phyloP scores from a whole-genome alignment of 306 rosid species.

The Vigna trinervia region DNA sequence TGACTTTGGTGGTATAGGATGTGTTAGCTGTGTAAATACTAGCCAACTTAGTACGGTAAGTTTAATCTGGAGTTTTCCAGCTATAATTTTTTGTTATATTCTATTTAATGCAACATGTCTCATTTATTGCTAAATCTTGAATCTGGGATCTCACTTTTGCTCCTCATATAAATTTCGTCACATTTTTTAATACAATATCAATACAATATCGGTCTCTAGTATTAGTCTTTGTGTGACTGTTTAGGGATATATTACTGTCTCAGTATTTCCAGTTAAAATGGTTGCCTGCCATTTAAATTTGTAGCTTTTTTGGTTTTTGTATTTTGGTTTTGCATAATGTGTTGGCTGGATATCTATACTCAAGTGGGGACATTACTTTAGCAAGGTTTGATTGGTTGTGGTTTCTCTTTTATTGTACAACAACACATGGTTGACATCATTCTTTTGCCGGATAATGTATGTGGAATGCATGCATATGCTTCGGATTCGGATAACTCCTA shows the following conservation, averaged over 20 bases:
- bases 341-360: background rate
- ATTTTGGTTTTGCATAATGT: background rate
- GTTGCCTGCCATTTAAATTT: constrained; percentile 3
- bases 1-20: constrained; percentile 87
- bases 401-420: background rate
- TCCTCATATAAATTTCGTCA: constrained; percentile 23
- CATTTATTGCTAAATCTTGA: constrained; percentile 33
- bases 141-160: constrained; percentile 25
- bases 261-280: constrained; percentile 9
- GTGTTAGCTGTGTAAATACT: constrained; percentile 67
- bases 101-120: constrained; percentile 21
- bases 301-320: background rate
- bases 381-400: background rate
- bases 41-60: constrained; percentile 66
- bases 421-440: background rate
- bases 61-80: constrained; percentile 31
- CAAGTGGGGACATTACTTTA: constrained; percentile 3
- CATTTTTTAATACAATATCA: constrained; percentile 19
- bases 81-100: constrained; percentile 24
- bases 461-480: constrained; percentile 3
- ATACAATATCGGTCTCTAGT: constrained; percentile 27
- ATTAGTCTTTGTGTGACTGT: background rate
- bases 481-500: background rate
- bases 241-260: no score
- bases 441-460: background rate